Evolutionary conservation across 768 basidiomycete species (phyloP), one percentile per base, ranked within the genome.

Genomic region (Botryobasidium botryosum): DNA sequence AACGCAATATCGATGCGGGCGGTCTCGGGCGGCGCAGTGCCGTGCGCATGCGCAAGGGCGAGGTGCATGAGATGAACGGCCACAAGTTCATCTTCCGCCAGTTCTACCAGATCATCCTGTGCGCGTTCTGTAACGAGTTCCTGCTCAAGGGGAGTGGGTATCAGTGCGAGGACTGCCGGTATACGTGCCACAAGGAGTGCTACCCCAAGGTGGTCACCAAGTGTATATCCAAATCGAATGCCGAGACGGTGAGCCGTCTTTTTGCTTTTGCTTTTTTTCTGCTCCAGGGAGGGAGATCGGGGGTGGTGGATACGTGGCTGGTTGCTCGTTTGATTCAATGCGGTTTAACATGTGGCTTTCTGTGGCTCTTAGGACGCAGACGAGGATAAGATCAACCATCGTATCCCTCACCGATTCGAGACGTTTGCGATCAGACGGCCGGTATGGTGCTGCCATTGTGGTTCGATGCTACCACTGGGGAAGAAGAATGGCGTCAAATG

Each of bases 401-500:
- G 94, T 43, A 97, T 99, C 55, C 94, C 94, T 43, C 94, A 99
- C 62, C 80, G 94, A 18, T 99, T 99, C 66, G 87, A 91, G 54
- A 79, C 91, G 15, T 75, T 94, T 55, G 96, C 90, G 50, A 97
- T 94, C 62, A 79, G 97, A 45, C 85, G 88, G 35, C 86, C 94
- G 15, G 96, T 92, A 57, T 99, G 94, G 94, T 99, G 94, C 62
- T 99, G 94, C 60, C 94, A 99, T 61, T 99, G 94, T 59, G 94
- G 94, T 51, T 94, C 91, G 57, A 91, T 99, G 74, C 72, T 94
- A 21, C 91, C 94, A 45, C 73, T 97, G 39, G 92, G 92, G 42
- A 78, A 91, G 52, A 97, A 97, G 69, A 92, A 96, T 60, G 82
- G 92, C 18, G 77, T 88, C 45, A 83, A 82, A 62, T 99, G 94